Base-by-base conservation (phyloP, 768 basidiomycete genomes). In the Psilocybe tampanensis region DNA sequence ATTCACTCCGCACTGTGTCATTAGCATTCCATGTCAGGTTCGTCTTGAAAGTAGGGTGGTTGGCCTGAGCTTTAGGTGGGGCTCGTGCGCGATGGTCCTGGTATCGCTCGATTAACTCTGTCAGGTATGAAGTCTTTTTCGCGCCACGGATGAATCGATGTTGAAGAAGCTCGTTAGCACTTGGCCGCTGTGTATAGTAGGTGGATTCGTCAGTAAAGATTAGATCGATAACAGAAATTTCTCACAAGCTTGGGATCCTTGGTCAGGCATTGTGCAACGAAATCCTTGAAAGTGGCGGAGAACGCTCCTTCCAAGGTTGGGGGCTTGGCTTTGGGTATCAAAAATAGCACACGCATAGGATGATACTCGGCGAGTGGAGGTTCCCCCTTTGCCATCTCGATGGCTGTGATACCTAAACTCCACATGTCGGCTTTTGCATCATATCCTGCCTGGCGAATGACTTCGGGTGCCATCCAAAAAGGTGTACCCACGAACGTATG, bases 381-480 rank as follows among this genome's bases (percentile, higher is more conserved):
- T 66, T 98, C 95, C 43, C 97, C 97, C 65, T 92, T 94, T 2
- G 96, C 95, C 89, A 99, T 89, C 77, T 98, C 96, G 48, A 98
- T 97, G 52, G 94, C 95, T 1, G 96, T 98, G 70, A 99, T 99
- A 19, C 96, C 96, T 49, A 98, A 76, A 69, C 92, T 95, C 96
- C 96, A 98, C 80, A 98, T 89, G 71, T 98, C 96, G 2, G 96
- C 96, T 72, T 95, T 94, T 2, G 86, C 83, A 68, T 98, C 95
- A 73, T 98, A 98, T 1, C 95, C 96, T 6, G 95, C 90, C 72
- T 98, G 95, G 32, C 94, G 88, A 65, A 98, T 98, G 54, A 98
- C 96, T 71, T 98, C 96, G 2, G 96, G 96, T 2, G 96, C 96
- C 95, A 96, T 96, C 94, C 94, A 96, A 68, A 94, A 95, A 1